phyloP scores from a whole-genome alignment of 805 yeast genomes.

The Blastobotrys parvus region DNA sequence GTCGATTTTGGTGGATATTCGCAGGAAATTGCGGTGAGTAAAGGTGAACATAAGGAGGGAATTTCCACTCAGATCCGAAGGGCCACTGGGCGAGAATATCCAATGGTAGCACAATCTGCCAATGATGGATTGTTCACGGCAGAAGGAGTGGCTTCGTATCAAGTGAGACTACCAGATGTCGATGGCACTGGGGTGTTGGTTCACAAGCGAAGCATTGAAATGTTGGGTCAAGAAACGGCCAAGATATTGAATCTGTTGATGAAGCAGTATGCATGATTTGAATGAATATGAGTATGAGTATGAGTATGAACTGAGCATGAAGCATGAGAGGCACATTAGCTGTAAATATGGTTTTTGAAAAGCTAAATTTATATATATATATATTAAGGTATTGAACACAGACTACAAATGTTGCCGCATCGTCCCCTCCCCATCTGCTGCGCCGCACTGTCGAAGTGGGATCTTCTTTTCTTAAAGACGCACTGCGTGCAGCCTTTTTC shows the following conservation, averaged over 20 bases:
- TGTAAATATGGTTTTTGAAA: too few species aligned
- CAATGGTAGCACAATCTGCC: conserved; percentile 42
- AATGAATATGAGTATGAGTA: not conserved
- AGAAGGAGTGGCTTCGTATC: conserved; percentile 23
- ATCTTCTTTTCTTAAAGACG: too few species aligned
- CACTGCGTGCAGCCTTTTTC: too few species aligned
- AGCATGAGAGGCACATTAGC: too few species aligned
- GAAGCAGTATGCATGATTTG: not conserved
- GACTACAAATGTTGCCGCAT: too few species aligned
- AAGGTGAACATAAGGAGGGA: not conserved
- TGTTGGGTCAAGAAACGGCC: conserved; percentile 69
- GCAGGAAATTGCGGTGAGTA: conserved; percentile 46
- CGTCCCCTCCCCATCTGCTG: too few species aligned
- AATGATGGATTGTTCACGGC: not conserved
- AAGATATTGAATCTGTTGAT: conserved; percentile 23
- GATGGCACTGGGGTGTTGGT: conserved; percentile 78
- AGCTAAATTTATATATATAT: too few species aligned
- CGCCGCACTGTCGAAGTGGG: too few species aligned
- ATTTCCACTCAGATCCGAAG: conserved; percentile 57
- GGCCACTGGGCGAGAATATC: conserved; percentile 54
- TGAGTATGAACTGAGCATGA: too few species aligned
- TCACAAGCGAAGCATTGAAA: conserved; percentile 59
- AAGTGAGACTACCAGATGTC: conserved; percentile 69
- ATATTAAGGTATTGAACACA: too few species aligned
- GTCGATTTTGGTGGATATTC: conserved; percentile 81